These are phyloP conservation scores for Boletellus dicymbophilus DNA, from an alignment of 1,284 basidiomycete species.

Conservation along the genomic window DNA sequence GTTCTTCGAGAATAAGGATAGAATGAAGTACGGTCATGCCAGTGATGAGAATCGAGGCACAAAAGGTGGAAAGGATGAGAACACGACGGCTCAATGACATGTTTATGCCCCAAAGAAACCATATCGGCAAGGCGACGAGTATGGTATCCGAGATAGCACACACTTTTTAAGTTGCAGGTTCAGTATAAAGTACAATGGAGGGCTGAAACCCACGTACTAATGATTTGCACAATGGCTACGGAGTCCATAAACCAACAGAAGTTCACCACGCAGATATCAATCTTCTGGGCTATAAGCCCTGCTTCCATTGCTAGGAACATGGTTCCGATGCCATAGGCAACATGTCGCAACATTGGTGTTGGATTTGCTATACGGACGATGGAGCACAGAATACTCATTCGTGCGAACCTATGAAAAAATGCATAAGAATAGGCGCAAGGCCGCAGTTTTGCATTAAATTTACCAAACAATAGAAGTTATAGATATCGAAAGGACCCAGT, in stretches of 20 bases:
- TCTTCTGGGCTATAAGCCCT: conserved; percentile 22
- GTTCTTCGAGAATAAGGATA: conserved; percentile 14
- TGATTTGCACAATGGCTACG: conserved; percentile 23
- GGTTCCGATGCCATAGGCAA: conserved; percentile 18
- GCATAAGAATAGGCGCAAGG: neutral
- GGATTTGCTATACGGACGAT: conserved; percentile 24
- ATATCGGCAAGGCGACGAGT: conserved; percentile 18
- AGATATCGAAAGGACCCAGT: conserved; percentile 20
- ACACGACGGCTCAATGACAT: conserved; percentile 15
- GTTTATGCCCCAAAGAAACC: conserved; percentile 16
- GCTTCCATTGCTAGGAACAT: conserved; percentile 18
- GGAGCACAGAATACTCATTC: conserved; percentile 29
- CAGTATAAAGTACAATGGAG: too few species aligned
- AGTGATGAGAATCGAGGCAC: conserved; percentile 25
- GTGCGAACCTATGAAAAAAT: conserved; percentile 18
- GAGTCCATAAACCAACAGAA: neutral
- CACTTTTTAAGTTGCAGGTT: conserved; percentile 11
- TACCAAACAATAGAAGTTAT: conserved; percentile 24
- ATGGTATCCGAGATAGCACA: conserved; percentile 22
- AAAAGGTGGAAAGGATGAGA: conserved; percentile 23
- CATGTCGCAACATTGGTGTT: conserved; percentile 4
- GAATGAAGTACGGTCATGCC: conserved; percentile 28
- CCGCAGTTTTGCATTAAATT: neutral
- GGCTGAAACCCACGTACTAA: conserved; percentile 16
- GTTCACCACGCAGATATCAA: conserved; percentile 10